phyloP scores from a whole-genome alignment of 179 eudicot genomes.

The Silene noctiflora region DNA sequence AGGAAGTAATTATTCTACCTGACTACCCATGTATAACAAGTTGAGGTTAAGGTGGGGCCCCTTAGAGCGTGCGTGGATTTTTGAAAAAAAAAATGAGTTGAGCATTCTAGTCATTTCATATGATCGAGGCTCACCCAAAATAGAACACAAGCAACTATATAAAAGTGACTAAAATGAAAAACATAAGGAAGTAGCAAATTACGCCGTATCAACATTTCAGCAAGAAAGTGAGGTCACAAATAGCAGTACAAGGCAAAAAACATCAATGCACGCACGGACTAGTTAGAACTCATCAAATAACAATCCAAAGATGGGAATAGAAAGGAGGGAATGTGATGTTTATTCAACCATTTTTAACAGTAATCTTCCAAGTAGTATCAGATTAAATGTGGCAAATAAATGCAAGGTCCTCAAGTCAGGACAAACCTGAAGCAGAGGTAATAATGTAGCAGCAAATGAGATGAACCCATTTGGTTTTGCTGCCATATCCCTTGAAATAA shows the following conservation, averaged over 20 bases:
- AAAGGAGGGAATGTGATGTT: not conserved
- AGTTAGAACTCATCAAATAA: not conserved
- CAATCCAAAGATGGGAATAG: not conserved
- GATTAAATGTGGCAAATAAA: not conserved
- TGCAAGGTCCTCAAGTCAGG: not conserved
- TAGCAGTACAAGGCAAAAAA: not conserved
- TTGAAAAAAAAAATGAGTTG: too few species aligned
- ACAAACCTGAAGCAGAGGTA: conserved; percentile 89
- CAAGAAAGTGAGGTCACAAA: conserved; percentile 1
- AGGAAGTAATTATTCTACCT: too few species aligned
- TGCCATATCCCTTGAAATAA: conserved; percentile 49
- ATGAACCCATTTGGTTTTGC: conserved; percentile 61
- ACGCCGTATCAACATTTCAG: not conserved
- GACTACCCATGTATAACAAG: too few species aligned
- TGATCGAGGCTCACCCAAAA: not conserved
- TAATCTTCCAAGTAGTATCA: not conserved
- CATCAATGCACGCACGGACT: not conserved
- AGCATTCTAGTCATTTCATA: not conserved
- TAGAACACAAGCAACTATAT: not conserved
- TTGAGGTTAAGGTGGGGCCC: too few species aligned
- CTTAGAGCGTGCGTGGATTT: too few species aligned
- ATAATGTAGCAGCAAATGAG: conserved; percentile 64
- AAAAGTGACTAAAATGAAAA: not conserved
- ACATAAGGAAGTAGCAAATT: not conserved
- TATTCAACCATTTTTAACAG: not conserved